phyloP scores from a whole-genome alignment of 805 yeast genomes.

The Metschnikowia lunata region DNA sequence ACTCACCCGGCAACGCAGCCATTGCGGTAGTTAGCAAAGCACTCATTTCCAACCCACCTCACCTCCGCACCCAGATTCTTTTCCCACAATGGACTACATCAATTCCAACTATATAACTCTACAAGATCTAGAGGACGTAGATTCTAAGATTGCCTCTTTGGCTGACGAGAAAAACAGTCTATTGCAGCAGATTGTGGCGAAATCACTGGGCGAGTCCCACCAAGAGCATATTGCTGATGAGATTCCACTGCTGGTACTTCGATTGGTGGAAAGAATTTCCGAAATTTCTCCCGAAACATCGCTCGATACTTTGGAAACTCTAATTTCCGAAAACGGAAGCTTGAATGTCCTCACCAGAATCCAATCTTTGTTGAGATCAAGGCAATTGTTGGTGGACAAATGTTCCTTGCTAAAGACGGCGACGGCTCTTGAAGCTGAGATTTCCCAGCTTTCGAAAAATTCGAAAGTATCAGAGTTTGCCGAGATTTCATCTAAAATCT shows the following conservation, averaged over 20 bases:
- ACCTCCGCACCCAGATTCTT: neutral
- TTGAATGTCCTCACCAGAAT: constrained; percentile 5
- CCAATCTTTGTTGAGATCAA: neutral
- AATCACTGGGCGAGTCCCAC: neutral
- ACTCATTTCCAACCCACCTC: too few relatives aligned
- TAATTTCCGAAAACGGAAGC: constrained; percentile 3
- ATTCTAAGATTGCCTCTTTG: neutral
- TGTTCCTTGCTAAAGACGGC: constrained; percentile 3
- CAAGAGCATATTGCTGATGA: neutral
- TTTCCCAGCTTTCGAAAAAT: constrained; percentile 1
- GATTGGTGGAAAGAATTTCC: neutral
- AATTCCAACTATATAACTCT: constrained; percentile 32
- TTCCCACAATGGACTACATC: constrained; percentile 25
- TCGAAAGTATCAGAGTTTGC: constrained; percentile 11
- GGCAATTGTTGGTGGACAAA: neutral
- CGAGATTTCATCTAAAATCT: constrained; percentile 5
- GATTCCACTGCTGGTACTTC: constrained; percentile 1
- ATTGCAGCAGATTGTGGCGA: constrained; percentile 3
- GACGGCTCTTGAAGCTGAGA: constrained; percentile 1
- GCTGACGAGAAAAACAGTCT: neutral
- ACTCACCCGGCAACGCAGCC: too few relatives aligned
- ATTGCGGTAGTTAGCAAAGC: neutral
- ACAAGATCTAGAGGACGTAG: constrained; percentile 26
- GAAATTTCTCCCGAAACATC: neutral
- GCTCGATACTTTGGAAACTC: neutral